These are phyloP conservation scores for Leccinum ochraceum DNA, from an alignment of 768 basidiomycete genomes.

Conservation along the genomic window DNA sequence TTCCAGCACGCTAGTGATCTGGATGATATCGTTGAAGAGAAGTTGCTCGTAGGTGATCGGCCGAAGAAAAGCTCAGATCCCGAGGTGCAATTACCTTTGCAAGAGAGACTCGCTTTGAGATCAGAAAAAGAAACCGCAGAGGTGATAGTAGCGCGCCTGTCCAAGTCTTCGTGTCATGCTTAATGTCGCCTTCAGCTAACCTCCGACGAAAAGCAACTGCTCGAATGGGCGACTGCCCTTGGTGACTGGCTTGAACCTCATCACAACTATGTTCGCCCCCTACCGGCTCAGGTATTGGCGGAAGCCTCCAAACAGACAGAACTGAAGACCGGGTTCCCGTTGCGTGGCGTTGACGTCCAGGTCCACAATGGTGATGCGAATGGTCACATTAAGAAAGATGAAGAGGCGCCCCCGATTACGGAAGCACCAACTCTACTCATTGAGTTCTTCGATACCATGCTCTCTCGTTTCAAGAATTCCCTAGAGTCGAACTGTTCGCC, in stretches of 20 bases:
- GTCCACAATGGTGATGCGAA: conserved; percentile 33
- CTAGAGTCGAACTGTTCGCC: conserved; percentile 42
- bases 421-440: conserved; percentile 57
- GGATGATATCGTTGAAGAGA: conserved; percentile 80
- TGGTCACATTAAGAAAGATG: conserved; percentile 63
- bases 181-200: conserved; percentile 53
- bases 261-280: conserved; percentile 73
- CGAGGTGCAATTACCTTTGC: conserved; percentile 51
- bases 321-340: conserved; percentile 50
- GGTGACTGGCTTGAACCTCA: conserved; percentile 78
- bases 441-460: conserved; percentile 64
- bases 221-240: conserved; percentile 60
- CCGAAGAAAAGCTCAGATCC: conserved; percentile 62
- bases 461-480: conserved; percentile 48
- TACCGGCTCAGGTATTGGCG: conserved; percentile 65
- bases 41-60: conserved; percentile 76
- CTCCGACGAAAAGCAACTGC: conserved; percentile 55
- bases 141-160: conserved; percentile 35
- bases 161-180: not conserved
- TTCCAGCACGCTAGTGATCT: conserved; percentile 80
- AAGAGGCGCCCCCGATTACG: conserved; percentile 65
- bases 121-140: conserved; percentile 55
- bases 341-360: conserved; percentile 60
- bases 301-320: conserved; percentile 75
- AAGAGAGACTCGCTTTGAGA: conserved; percentile 55